phyloP scores from a whole-genome alignment of 441 rosid genomes.

The Gossypium davidsonii region DNA sequence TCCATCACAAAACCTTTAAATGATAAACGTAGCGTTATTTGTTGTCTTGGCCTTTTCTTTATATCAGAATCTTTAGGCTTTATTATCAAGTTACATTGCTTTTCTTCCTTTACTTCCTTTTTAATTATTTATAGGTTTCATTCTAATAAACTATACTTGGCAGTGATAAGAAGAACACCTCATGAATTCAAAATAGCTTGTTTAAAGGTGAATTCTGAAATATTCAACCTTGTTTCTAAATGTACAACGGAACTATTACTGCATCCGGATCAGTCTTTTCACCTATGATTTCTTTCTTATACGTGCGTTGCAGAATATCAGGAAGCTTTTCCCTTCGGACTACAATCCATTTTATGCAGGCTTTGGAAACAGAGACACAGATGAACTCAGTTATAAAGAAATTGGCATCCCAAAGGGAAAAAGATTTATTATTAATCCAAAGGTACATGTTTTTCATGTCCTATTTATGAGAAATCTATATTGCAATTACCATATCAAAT shows the following conservation, averaged over 20 bases:
- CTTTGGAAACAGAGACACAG: constrained; percentile 84
- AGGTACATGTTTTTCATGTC: constrained; percentile 33
- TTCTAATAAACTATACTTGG: constrained; percentile 14
- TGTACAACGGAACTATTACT: background rate
- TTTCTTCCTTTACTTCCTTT: background rate
- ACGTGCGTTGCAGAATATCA: constrained; percentile 57
- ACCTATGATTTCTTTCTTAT: background rate
- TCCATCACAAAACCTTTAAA: background rate
- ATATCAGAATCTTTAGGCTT: background rate
- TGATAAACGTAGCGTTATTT: background rate
- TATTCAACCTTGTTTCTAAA: background rate
- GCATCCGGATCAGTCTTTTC: background rate
- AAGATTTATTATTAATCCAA: constrained; percentile 81
- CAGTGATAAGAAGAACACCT: constrained; percentile 90
- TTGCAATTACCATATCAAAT: background rate
- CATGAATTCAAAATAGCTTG: constrained; percentile 90
- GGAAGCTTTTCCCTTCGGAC: constrained; percentile 72
- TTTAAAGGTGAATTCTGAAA: constrained; percentile 51
- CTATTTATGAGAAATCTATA: background rate
- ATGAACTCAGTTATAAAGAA: constrained; percentile 79
- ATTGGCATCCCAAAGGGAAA: constrained; percentile 89
- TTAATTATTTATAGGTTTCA: background rate
- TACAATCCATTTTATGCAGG: constrained; percentile 91
- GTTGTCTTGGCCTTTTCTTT: background rate
- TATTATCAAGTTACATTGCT: background rate